Conservation (phyloP, 345 rosid species). For the Passiflora organensis region DNA sequence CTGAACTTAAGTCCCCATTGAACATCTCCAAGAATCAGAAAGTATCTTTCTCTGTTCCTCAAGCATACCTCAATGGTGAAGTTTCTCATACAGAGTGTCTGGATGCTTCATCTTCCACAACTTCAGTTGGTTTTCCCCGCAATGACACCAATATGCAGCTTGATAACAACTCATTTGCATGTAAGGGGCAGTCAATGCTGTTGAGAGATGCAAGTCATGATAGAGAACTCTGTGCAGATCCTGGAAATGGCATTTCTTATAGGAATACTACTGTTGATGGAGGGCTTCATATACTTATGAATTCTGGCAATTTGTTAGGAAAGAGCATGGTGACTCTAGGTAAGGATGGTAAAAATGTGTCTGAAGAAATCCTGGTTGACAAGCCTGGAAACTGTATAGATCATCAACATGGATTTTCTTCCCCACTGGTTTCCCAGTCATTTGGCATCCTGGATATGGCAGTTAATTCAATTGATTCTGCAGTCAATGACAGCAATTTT, state of each 20-base stretch:
- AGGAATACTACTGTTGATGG: conserved; percentile 30
- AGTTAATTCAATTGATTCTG: conserved; percentile 51
- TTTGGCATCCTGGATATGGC: conserved; percentile 56
- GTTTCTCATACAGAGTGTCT: conserved; percentile 45
- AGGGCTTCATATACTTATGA: conserved; percentile 29
- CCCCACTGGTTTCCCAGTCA: conserved; percentile 60
- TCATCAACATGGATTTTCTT: conserved; percentile 52
- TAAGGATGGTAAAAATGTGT: conserved; percentile 43
- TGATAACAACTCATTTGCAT: conserved; percentile 37
- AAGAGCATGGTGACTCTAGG: conserved; percentile 41
- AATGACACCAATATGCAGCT: conserved; percentile 48
- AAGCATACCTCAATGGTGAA: conserved; percentile 36
- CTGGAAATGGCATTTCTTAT: conserved; percentile 36
- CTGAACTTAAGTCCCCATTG: conserved; percentile 52
- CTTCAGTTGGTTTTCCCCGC: conserved; percentile 56
- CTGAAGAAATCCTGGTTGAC: conserved; percentile 38
- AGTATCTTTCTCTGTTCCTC: conserved; percentile 38
- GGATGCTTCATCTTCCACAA: conserved; percentile 72
- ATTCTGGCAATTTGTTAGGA: conserved; percentile 34
- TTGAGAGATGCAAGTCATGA: conserved; percentile 47
- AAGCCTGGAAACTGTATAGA: conserved; percentile 47
- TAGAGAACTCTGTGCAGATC: conserved; percentile 46
- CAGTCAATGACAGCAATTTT: conserved; percentile 42
- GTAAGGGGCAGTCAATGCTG: conserved; percentile 38
- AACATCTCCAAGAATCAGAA: conserved; percentile 47